Evolutionary conservation across 129 eudicot genomes (phyloP), one percentile per base, ranked within the genome.

Genomic region (Oenanthe sinensis): DNA sequence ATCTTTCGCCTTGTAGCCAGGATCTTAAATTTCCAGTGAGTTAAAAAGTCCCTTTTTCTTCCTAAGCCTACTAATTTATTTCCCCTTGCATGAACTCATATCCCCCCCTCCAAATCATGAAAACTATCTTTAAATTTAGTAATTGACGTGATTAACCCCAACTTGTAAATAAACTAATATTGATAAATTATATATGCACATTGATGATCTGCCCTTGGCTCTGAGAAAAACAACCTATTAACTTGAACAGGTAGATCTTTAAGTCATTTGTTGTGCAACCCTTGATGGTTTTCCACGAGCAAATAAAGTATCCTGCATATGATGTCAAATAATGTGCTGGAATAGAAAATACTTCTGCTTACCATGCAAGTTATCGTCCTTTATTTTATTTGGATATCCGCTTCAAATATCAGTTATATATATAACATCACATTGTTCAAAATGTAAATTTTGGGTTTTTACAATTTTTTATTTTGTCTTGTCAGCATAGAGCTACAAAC

Each of bases 401-500:
- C 58, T 15, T 50, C 20, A 12, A 50, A 14, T 1, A 50, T 13
- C 19, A 50, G 13, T 50, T 17, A 20, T 20, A 55, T 58, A 20
- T 58, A 7, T 58, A n/a, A 8, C 58, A 58, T 58, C 68, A 39
- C 43, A 50, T 69, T 55, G 46, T 79, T 84, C 6, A n/a, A 70
- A 62, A 68, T 16, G 16, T 49, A 70, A 55, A 36, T 37, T 19
- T 67, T n/a, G 33, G 50, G n/a, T 26, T 0, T 43, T 77, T 54
- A 75, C 81, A 81, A 78, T 46, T 42, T 43, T 15, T 74, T 77
- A 19, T 67, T 70, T 14, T 50, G 73, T 44, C n/a, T 68, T 19
- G 28, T 40, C 90, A 95, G 97, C 85, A 82, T 87, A 90, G 99
- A 48, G 93, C 89, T 39, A 90, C 80, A 48, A 96, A 92, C 67